Conservation (phyloP, 2,329 filamentous ascomycete species). For the Metarhizium guizhouense region DNA sequence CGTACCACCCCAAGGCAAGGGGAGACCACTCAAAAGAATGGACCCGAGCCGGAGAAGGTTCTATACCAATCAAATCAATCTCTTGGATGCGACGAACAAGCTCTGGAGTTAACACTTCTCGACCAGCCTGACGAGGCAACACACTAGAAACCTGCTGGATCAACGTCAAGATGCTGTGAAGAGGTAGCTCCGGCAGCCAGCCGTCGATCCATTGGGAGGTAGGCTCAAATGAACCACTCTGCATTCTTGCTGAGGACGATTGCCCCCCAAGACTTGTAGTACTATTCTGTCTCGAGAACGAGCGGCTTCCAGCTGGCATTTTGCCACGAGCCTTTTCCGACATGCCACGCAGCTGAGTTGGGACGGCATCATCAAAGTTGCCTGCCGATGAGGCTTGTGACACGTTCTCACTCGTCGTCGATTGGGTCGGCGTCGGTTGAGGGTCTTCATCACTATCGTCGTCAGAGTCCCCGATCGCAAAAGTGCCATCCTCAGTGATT, state of each 20-base stretch:
- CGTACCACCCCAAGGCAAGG: conserved; percentile 87
- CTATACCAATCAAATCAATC: conserved; percentile 60
- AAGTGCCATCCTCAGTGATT: conserved; percentile 59
- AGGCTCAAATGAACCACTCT: conserved; percentile 59
- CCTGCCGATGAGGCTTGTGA: conserved; percentile 61
- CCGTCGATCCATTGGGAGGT: conserved; percentile 81
- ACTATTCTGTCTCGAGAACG: conserved; percentile 85
- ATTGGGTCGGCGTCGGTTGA: conserved; percentile 49
- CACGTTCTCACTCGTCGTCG: conserved; percentile 54
- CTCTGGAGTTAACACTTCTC: conserved; percentile 33
- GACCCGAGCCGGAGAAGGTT: conserved; percentile 64
- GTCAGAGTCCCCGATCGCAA: conserved; percentile 83
- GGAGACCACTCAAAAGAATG: conserved; percentile 95
- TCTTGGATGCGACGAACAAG: conserved; percentile 47
- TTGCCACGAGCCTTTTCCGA: conserved; percentile 96
- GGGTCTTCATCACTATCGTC: conserved; percentile 47
- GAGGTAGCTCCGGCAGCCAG: conserved; percentile 84
- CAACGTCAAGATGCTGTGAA: conserved; percentile 76
- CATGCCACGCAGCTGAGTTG: conserved; percentile 79
- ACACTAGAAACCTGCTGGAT: conserved; percentile 57
- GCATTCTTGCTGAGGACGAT: conserved; percentile 47
- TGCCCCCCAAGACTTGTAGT: conserved; percentile 68
- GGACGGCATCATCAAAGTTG: conserved; percentile 66
- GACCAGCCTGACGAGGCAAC: conserved; percentile 41
- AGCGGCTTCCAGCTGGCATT: conserved; percentile 74